phyloP scores from a whole-genome alignment of 495 filamentous ascomycete genomes.

The Lepraria neglecta region DNA sequence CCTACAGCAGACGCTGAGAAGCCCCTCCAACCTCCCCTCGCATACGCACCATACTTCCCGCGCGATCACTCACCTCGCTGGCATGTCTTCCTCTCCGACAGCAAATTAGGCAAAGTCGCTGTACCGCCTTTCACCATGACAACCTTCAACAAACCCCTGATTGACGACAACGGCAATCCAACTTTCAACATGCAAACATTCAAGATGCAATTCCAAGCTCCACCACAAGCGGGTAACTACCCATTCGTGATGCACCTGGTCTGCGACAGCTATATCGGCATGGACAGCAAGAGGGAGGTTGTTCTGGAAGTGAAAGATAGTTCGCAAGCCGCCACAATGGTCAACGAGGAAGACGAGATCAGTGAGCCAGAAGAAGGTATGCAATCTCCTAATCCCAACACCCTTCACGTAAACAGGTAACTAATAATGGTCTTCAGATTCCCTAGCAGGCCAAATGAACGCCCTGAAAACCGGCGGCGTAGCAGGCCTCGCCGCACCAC shows the following conservation, averaged over 20 bases:
- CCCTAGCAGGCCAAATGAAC: slow-evolving; percentile 90
- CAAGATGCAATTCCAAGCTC: slow-evolving; percentile 95
- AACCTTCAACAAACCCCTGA: slow-evolving; percentile 80
- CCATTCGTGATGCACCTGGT: slow-evolving; percentile 86
- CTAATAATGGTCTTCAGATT: slow-evolving; percentile 55
- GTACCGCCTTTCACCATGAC: slow-evolving; percentile 91
- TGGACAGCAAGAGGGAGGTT: slow-evolving; percentile 83
- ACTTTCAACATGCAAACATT: slow-evolving; percentile 91
- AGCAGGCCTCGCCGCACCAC: slow-evolving; percentile 37
- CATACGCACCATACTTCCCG: slow-evolving; percentile 81
- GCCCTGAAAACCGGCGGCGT: slow-evolving; percentile 66
- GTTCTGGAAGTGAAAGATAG: slow-evolving; percentile 85
- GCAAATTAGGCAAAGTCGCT: slow-evolving; percentile 87
- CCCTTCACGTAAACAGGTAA: not conserved
- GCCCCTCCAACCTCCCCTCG: slow-evolving; percentile 69
- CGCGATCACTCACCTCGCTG: slow-evolving; percentile 83
- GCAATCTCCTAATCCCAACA: slow-evolving; percentile 28
- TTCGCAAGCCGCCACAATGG: slow-evolving; percentile 71
- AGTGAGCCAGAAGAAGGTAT: slow-evolving; percentile 96
- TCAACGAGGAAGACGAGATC: slow-evolving; percentile 79
- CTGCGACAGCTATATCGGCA: slow-evolving; percentile 89
- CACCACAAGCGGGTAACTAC: slow-evolving; percentile 85
- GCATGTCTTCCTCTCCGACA: slow-evolving; percentile 90
- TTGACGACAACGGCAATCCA: slow-evolving; percentile 63
- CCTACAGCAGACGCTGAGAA: slow-evolving; percentile 41